Evolutionary conservation across 202 grass and related monocot species (phyloP), one percentile per base, ranked within the genome.

Genomic region (Carex arenaria): DNA sequence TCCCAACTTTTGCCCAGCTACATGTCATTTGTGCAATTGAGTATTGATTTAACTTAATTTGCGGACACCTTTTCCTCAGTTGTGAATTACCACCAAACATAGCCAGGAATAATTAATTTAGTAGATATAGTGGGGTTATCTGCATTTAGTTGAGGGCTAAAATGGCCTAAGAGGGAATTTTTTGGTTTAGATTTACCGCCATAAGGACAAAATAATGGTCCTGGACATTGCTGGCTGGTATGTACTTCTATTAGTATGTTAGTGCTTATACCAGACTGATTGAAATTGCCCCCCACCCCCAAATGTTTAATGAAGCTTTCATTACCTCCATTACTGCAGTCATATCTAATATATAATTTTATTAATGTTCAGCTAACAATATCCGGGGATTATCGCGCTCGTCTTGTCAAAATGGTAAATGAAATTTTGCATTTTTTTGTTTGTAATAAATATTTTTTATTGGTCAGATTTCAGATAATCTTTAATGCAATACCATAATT

Each of bases 351-450:
- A 66, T 56, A 22, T 45, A 38, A 38, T 13, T 57, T 32, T 78
- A 49, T 64, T 30, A 26, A 45, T 86, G 18, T 84, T 23, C 86
- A 99, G 96, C 83, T 88, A 67, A 92, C 89, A 67, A 89, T 99
- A 84, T 91, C 93, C 77, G 93, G 88, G 18, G 96, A 99, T 85
- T 86, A 92, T 87, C 96, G 89, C 20, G 85, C 23, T 67, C 91
- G 96, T 80, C 91, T 99, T 85, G 85, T 99, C 66, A 99, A 94
- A 94, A 93, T 96, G 96, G 96, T 99, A 99, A 88, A 34, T 82
- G 55, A 61, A 62, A 54, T 60, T 43, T 86, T 78, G 26, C 32
- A 75, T 75, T 51, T 56, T 60, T 72, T 28, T 78, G 31, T 20
- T n/a, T 10, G 15, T 77, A 59, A 10, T 2, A 20, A 3, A 3